These are phyloP conservation scores for Pezicula carpinea DNA, from an alignment of 2,329 filamentous ascomycete genomes.

Conservation along the genomic window DNA sequence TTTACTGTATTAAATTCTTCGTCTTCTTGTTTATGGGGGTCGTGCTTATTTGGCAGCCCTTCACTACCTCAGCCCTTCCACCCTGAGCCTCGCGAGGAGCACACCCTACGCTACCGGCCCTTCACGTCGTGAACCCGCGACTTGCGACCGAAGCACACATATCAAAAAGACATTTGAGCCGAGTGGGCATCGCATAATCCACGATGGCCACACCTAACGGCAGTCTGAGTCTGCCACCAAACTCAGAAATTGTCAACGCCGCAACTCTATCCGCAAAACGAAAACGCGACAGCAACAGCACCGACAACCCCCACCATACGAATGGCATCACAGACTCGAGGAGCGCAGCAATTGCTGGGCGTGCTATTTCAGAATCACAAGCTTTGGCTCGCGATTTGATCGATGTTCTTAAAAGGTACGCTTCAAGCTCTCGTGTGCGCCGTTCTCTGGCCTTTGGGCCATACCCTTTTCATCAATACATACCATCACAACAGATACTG, in stretches of 20 bases:
- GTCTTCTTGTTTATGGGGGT: neutral
- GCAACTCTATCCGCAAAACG: conserved; percentile 43
- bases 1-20: neutral
- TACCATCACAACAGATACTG: conserved; percentile 10
- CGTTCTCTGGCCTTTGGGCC: conserved; percentile 1
- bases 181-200: conserved; percentile 10
- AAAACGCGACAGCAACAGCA: conserved; percentile 49
- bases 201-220: conserved; percentile 36
- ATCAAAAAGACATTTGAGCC: conserved; percentile 6
- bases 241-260: conserved; percentile 19
- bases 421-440: conserved; percentile 16
- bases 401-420: conserved; percentile 39
- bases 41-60: neutral
- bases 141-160: conserved; percentile 12
- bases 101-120: conserved; percentile 3
- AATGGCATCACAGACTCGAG: conserved; percentile 22
- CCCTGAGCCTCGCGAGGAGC: neutral
- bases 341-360: conserved; percentile 9
- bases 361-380: conserved; percentile 27
- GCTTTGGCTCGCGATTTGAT: conserved; percentile 38
- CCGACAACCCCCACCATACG: conserved; percentile 29
- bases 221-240: conserved; percentile 31
- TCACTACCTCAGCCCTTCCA: too few species aligned
- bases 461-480: conserved; percentile 3
- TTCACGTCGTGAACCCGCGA: conserved; percentile 13